A percentile compares a stretch with the other conserved stretches of the same genome.
Conservation (phyloP, 176 grass and related monocot species). For the Oryza rufipogon region DNA sequence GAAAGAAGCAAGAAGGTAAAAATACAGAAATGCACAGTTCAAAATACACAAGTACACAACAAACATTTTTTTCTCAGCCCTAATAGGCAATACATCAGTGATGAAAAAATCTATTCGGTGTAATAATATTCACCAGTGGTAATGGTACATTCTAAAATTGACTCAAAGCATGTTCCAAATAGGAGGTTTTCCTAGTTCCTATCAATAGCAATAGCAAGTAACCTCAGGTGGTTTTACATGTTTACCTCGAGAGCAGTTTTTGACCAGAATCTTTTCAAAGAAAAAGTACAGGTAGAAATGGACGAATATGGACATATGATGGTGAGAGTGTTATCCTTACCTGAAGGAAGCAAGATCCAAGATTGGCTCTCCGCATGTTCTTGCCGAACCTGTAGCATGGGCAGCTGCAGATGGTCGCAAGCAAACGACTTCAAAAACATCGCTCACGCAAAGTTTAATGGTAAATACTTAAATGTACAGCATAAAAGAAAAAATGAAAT, state of each 20-base stretch:
- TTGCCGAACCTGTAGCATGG: constrained; percentile 96
- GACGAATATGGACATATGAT: background rate
- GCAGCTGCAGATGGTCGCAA: constrained; percentile 67
- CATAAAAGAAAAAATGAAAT: constrained; percentile 22
- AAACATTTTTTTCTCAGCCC: background rate
- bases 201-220: background rate
- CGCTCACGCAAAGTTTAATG: constrained; percentile 25
- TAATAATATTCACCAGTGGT: background rate
- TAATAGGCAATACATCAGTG: background rate
- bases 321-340: constrained; percentile 47
- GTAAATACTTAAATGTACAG: constrained; percentile 18
- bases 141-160: background rate
- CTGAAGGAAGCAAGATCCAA: constrained; percentile 95
- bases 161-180: background rate
- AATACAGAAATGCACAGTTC: constrained; percentile 1
- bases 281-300: constrained; percentile 36
- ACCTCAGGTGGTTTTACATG: constrained; percentile 27
- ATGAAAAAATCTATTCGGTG: background rate
- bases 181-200: constrained; percentile 18
- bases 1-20: background rate
- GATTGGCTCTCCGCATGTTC: constrained; percentile 86
- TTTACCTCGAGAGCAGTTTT: constrained; percentile 4
- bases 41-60: background rate
- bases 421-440: constrained; percentile 25
- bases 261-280: background rate